Conservation (phyloP, 371 early-diverging fungal genomes). For the Sanchytrium tribonematis region DNA sequence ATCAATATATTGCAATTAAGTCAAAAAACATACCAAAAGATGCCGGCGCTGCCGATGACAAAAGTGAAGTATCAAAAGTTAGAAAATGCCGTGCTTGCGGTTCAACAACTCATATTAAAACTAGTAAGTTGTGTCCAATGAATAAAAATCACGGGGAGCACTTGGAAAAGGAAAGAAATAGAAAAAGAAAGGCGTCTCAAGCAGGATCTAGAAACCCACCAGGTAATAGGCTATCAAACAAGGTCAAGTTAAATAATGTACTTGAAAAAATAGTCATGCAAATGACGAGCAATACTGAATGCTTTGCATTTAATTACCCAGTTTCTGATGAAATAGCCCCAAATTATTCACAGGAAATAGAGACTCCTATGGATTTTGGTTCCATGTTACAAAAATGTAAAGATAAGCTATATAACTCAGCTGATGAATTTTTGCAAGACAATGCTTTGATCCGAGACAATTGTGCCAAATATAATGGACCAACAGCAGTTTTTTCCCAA, state of each 20-base stretch:
- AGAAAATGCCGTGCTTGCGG: constrained; percentile 17
- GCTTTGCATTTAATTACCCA: neutral
- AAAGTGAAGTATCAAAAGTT: constrained; percentile 10
- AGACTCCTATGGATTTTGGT: neutral
- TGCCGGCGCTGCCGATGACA: neutral
- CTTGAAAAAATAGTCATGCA: neutral
- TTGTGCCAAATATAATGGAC: neutral
- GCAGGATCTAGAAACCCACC: neutral
- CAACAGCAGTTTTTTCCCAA: neutral
- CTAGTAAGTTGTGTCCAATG: constrained; percentile 16
- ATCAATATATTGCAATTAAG: neutral
- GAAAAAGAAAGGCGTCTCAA: neutral
- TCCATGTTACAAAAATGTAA: neutral
- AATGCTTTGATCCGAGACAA: neutral
- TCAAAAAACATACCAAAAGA: neutral
- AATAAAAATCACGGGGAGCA: neutral
- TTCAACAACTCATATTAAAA: constrained; percentile 18
- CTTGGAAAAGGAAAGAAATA: neutral
- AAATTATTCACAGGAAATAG: neutral
- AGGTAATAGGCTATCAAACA: neutral
- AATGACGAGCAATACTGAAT: neutral
- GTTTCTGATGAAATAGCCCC: neutral
- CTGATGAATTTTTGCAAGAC: neutral
- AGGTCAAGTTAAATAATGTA: neutral
- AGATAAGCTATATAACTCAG: neutral